A percentile compares a stretch with the other conserved stretches of the same genome.
phyloP scores from a whole-genome alignment of 805 yeast species.

The Maudiozyma serrabonitensis region DNA sequence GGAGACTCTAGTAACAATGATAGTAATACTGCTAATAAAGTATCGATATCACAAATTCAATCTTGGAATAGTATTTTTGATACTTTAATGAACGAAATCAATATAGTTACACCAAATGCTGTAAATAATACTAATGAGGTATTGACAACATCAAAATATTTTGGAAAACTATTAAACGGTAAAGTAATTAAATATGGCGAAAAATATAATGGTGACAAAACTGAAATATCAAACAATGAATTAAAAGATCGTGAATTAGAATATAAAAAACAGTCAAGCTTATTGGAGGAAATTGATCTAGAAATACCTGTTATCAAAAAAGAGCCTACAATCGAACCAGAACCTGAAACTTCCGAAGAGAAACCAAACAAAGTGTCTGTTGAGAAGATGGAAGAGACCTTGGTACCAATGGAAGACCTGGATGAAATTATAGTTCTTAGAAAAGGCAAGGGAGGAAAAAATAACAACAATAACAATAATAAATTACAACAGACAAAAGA shows the following conservation, averaged over 20 bases:
- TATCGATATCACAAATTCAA: constrained; percentile 14
- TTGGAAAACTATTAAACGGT: constrained; percentile 7
- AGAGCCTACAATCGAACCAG: neutral
- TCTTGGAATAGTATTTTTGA: constrained; percentile 7
- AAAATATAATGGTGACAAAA: constrained; percentile 1
- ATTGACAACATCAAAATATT: constrained; percentile 4
- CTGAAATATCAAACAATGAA: constrained; percentile 6
- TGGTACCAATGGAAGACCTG: constrained; percentile 11
- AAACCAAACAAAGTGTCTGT: neutral
- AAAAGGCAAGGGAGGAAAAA: constrained; percentile 12
- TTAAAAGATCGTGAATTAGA: constrained; percentile 10
- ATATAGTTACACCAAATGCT: neutral
- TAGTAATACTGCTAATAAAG: constrained; percentile 2
- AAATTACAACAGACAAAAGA: neutral
- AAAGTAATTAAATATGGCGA: constrained; percentile 5
- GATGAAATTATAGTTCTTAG: constrained; percentile 37
- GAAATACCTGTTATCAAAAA: neutral
- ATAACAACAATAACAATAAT: constrained; percentile 3
- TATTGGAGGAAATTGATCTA: constrained; percentile 12
- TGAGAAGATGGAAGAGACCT: neutral
- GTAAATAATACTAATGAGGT: neutral
- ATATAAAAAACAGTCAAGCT: constrained; percentile 9
- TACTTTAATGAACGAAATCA: neutral
- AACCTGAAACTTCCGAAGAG: constrained; percentile 1
- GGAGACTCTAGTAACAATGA: neutral